A percentile compares a stretch with the other conserved stretches of the same genome.
phyloP scores from a whole-genome alignment of 495 filamentous ascomycete species.

The Ramalina intermedia region DNA sequence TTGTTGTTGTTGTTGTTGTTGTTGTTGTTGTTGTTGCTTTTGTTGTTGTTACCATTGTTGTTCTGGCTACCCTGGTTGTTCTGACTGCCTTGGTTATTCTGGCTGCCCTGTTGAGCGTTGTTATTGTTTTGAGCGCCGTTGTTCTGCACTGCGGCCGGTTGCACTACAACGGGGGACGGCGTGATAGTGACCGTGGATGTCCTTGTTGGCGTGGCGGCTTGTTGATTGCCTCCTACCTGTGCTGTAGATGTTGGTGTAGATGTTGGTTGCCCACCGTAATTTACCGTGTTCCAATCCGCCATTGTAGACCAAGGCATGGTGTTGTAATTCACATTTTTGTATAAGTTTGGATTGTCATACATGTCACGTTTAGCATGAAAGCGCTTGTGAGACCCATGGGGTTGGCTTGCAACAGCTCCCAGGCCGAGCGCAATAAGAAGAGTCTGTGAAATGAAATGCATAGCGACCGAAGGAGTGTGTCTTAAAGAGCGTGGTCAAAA shows the following conservation, averaged over 20 bases:
- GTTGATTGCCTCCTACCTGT: not conserved
- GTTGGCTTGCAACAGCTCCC: not conserved
- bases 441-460: conserved; percentile 8
- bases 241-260: conserved; percentile 2
- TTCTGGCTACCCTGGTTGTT: conserved; percentile 4
- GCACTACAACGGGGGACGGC: conserved; percentile 7
- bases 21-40: too few relatives aligned
- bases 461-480: not conserved
- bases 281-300: conserved; percentile 15
- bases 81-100: conserved; percentile 11
- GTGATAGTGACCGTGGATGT: conserved; percentile 10
- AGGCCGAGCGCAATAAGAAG: conserved; percentile 13
- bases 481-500: too few relatives aligned
- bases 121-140: conserved; percentile 10
- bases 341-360: conserved; percentile 10
- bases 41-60: not conserved
- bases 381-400: not conserved
- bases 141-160: conserved; percentile 9
- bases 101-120: conserved; percentile 6
- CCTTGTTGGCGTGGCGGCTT: not conserved
- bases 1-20: conserved; percentile 2
- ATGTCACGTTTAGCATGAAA: conserved; percentile 1
- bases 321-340: conserved; percentile 12
- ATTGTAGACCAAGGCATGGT: too few relatives aligned
- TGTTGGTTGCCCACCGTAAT: conserved; percentile 12